These are phyloP conservation scores for Penicillium nucicola DNA, from an alignment of 495 filamentous ascomycete species.

Conservation along the genomic window DNA sequence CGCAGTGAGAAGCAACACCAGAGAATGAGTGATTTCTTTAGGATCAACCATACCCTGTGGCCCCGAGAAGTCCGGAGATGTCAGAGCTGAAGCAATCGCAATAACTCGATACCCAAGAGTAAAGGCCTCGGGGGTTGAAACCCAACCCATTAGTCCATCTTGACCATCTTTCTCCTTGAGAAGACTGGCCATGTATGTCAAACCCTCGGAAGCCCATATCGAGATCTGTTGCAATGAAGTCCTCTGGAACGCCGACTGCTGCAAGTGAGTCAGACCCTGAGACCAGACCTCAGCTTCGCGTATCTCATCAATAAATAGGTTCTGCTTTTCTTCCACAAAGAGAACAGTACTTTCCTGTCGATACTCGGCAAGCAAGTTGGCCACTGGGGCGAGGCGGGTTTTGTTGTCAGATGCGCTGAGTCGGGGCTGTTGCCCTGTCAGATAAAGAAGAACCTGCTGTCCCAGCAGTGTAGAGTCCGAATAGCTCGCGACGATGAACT, in stretches of 20 bases:
- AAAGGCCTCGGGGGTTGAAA: slow-evolving; percentile 68
- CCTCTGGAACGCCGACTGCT: slow-evolving; percentile 18
- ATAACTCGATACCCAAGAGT: slow-evolving; percentile 60
- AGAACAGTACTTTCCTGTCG: slow-evolving; percentile 65
- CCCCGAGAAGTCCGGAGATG: slow-evolving; percentile 36
- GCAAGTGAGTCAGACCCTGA: slow-evolving; percentile 36
- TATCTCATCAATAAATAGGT: slow-evolving; percentile 79
- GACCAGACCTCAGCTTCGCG: slow-evolving; percentile 68
- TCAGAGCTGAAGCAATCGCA: slow-evolving; percentile 37
- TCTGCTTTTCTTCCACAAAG: slow-evolving; percentile 87
- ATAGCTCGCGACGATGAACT: slow-evolving; percentile 41
- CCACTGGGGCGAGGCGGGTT: slow-evolving; percentile 32
- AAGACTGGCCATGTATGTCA: slow-evolving; percentile 45
- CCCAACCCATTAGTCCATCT: slow-evolving; percentile 73
- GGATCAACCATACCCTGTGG: slow-evolving; percentile 4
- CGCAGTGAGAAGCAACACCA: slow-evolving; percentile 18
- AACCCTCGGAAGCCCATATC: slow-evolving; percentile 57
- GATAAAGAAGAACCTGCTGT: slow-evolving; percentile 25
- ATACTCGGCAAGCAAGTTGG: slow-evolving; percentile 43
- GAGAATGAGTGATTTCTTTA: background rate
- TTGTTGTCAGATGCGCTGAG: slow-evolving; percentile 19
- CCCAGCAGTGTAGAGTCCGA: slow-evolving; percentile 31
- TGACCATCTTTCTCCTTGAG: slow-evolving; percentile 13
- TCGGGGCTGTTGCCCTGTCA: slow-evolving; percentile 23
- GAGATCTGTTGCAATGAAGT: slow-evolving; percentile 26